Evolutionary conservation across 129 eudicot genomes (phyloP).

Genomic region (Gnaphalium uliginosum): DNA sequence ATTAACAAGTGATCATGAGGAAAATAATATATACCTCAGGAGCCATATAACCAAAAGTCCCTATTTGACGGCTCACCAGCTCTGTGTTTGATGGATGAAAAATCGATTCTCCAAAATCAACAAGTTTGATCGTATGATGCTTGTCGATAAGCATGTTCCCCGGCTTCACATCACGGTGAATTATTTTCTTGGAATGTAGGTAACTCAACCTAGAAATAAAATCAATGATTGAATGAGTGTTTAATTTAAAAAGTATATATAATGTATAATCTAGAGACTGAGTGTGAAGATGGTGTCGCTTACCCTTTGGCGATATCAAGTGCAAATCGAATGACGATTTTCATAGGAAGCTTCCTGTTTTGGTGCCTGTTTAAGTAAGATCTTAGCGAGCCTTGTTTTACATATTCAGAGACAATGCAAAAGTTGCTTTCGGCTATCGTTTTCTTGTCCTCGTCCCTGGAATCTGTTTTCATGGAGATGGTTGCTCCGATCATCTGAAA

Average conservation of each 20-base stretch:
- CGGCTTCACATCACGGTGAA: constrained; percentile 52
- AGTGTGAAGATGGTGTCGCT: background rate
- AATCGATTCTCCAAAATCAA: constrained; percentile 38
- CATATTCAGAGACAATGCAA: constrained; percentile 39
- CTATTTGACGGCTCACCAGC: constrained; percentile 44
- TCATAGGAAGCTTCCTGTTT: constrained; percentile 31
- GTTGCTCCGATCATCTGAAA: constrained; percentile 30
- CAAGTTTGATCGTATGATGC: constrained; percentile 31
- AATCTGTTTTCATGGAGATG: constrained; percentile 20
- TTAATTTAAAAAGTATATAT: background rate
- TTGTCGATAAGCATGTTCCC: constrained; percentile 50
- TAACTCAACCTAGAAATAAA: constrained; percentile 43
- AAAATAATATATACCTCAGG: constrained; percentile 47
- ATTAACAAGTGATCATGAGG: background rate
- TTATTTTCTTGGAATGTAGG: constrained; percentile 49
- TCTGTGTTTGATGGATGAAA: constrained; percentile 13
- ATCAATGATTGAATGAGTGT: background rate
- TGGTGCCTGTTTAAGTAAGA: constrained; percentile 31
- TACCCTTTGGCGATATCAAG: constrained; percentile 52
- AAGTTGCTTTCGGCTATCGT: constrained; percentile 15
- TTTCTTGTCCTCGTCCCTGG: constrained; percentile 13
- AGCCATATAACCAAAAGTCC: constrained; percentile 63
- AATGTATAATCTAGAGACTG: background rate
- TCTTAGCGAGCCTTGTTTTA: constrained; percentile 41
- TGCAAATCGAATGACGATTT: constrained; percentile 29